Evolutionary conservation across 2,329 filamentous ascomycete species (phyloP), one percentile per base, ranked within the genome.

Genomic region (Aspergillus fischeri): DNA sequence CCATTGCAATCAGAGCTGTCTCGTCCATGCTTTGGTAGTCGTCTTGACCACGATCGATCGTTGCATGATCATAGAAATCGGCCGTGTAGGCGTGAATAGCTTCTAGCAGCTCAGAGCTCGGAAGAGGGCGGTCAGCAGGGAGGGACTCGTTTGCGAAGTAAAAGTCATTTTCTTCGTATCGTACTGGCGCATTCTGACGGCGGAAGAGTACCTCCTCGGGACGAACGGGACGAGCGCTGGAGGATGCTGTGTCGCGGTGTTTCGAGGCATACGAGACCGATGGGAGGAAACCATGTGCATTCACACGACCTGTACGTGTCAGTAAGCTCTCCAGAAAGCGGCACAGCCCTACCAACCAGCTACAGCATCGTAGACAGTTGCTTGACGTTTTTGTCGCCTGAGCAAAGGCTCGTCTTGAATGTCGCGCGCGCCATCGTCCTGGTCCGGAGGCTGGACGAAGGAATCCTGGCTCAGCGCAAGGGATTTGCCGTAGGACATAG

Each of bases 151-250:
- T 72, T 2, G 81, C 81, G 54, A 80, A 81, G 66, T 86, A 86
- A 35, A 78, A 72, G 63, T 85, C 81, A 57, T 78, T 75, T 65
- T 85, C 82, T 56, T 79, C 74, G 58, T 80, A 82, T 44, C 81
- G 76, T 1, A 72, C 69, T 14, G 81, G 81, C 3, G 81, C 82
- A 52, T 77, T 76, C 51, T 72, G 71, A 49, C 77, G 76, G 50
- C 81, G 80, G 65, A 83, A 84, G 2, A 87, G 75, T 4, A 84
- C 77, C 63, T 87, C 83, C 60, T 86, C 84, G 2, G 85, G 83
- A 0, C 79, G 76, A 3, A 83, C 66, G 3, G 79, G 69, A 10
- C 65, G 72, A 63, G 55, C 65, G 41, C 69, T 68, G 25, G 73
- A 70, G 17, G 75, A 75, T 9, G 67, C 57, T 49, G 68, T 73